Evolutionary conservation across 441 rosid genomes (phyloP), one percentile per base, ranked within the genome.

Genomic region (Gossypium gossypioides): DNA sequence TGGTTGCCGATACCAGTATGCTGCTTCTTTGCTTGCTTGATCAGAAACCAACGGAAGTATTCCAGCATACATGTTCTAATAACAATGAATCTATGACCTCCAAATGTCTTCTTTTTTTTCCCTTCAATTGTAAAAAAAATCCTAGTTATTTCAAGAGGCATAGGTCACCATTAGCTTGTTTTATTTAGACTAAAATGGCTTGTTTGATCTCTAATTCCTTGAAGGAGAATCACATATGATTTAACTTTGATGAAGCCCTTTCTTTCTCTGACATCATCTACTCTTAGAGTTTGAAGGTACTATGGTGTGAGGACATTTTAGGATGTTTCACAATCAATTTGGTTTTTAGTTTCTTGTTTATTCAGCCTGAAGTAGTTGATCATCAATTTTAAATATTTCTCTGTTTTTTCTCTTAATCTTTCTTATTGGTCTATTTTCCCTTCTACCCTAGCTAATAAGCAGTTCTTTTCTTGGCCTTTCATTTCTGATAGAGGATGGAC

Each of bases 401-500:
- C 3, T 6, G 4, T 63, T 27, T 72, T 60, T 3, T 50, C 27
- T 15, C 63, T 37, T 44, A 59, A 25, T 32, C 13, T 27, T 29
- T 58, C 7, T 64, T 56, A 5, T 57, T 64, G 40, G 46, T 40
- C 46, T 64, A 19, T 70, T 70, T 70, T 8, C 34, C 34, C 34
- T 69, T 42, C 44, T 12, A 70, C 7, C 24, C 64, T 40, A 19
- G 6, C 62, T 10, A 24, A 57, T 12, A 3, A 73, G 10, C 13
- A 27, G 51, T 18, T 40, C 21, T 42, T 65, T 68, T 70, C 22
- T 75, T 61, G 57, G 29, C 70, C 42, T 66, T 62, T 67, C 24
- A 34, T 73, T 25, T 77, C 18, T 73, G 72, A 70, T 85, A 93
- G 97, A 86, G 75, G 73, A 80, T 15, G 82, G 80, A 71, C 79